Conservation (phyloP, 108 stramenopile genomes). For the Cylindrotheca closterium region DNA sequence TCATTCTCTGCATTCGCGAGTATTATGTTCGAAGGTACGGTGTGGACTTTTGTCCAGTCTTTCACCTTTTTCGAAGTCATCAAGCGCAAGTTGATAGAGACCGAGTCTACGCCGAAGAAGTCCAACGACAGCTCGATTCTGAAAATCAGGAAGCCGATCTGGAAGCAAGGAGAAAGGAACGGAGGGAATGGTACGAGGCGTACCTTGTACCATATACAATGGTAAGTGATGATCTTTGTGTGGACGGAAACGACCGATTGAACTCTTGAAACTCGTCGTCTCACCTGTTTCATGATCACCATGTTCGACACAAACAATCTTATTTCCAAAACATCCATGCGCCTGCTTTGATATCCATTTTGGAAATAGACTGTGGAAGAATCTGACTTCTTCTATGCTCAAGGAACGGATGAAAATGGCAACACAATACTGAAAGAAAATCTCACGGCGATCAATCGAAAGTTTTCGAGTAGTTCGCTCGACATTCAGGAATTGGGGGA, state of each 20-base stretch:
- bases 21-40: conserved; percentile 9
- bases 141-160: conserved; percentile 12
- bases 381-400: conserved; percentile 12
- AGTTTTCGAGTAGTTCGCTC: background rate
- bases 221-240: conserved; percentile 27
- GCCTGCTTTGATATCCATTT: background rate
- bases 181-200: conserved; percentile 35
- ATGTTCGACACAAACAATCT: no score
- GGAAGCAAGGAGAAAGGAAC: conserved; percentile 24
- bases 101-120: conserved; percentile 18
- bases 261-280: no score
- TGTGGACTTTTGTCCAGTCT: conserved; percentile 1
- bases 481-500: background rate
- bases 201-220: conserved; percentile 36
- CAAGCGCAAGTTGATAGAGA: conserved; percentile 3
- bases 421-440: background rate
- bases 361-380: conserved; percentile 5
- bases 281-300: no score
- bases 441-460: background rate
- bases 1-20: conserved; percentile 10
- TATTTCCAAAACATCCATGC: no score
- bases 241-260: background rate
- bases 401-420: conserved; percentile 1
- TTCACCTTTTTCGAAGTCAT: conserved; percentile 2
- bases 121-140: conserved; percentile 22